These are phyloP conservation scores for Xylariomycetidae sp. DNA, from an alignment of 2,329 filamentous ascomycete species.

Conservation along the genomic window DNA sequence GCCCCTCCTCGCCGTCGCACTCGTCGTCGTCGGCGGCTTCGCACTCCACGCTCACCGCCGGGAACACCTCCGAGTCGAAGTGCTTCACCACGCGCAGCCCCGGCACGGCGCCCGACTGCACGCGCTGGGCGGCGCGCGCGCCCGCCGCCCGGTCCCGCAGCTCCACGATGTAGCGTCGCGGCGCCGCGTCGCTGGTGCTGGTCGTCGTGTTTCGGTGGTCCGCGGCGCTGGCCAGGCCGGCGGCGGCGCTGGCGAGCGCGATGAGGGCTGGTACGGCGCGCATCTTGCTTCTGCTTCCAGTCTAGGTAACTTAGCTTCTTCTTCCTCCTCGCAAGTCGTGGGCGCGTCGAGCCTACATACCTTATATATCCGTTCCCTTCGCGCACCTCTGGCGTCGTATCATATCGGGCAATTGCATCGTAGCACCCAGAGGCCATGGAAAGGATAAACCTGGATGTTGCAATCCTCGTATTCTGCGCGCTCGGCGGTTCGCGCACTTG, in stretches of 20 bases:
- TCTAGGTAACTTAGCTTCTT: too few relatives aligned
- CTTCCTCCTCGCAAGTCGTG: neutral
- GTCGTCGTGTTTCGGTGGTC: too few relatives aligned
- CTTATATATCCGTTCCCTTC: neutral
- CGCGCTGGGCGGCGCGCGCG: conserved; percentile 9
- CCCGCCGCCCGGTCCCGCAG: conserved; percentile 13
- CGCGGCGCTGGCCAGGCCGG: neutral
- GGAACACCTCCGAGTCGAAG: conserved; percentile 19
- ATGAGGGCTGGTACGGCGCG: neutral
- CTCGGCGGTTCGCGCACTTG: neutral
- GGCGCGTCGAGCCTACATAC: neutral
- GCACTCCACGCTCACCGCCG: conserved; percentile 18
- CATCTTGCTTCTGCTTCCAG: too few relatives aligned
- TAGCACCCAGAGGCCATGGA: neutral
- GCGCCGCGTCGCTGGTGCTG: conserved; percentile 8
- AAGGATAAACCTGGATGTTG: neutral
- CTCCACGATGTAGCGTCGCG: conserved; percentile 19
- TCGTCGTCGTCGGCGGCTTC: conserved; percentile 5
- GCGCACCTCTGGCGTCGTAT: neutral
- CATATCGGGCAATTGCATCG: neutral
- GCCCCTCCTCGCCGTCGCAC: conserved; percentile 11
- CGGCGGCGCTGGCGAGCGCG: conserved; percentile 1
- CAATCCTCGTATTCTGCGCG: neutral
- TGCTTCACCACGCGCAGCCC: conserved; percentile 17
- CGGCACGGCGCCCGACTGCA: conserved; percentile 5